These are phyloP conservation scores for Trichoderma asperellum DNA, from an alignment of 2,329 filamentous ascomycete genomes.

Conservation along the genomic window DNA sequence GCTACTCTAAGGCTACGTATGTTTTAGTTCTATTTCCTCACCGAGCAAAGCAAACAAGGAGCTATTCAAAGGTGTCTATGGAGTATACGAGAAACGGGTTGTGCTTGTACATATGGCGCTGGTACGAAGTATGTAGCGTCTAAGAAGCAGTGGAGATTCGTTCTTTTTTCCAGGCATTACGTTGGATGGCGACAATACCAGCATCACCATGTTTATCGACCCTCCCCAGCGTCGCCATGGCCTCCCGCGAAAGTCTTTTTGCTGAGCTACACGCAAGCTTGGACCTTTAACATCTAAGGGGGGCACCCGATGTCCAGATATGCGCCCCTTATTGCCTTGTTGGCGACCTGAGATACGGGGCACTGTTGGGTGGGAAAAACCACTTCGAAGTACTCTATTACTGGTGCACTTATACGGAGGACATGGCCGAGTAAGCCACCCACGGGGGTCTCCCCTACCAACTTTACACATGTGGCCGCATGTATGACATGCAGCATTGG, in stretches of 20 bases:
- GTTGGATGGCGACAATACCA: conserved; percentile 12
- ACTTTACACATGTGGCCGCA: conserved; percentile 29
- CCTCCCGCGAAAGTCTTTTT: background rate
- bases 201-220: background rate
- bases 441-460: conserved; percentile 9
- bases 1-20: background rate
- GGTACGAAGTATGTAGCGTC: background rate
- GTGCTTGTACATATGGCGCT: background rate
- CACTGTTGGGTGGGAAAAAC: background rate
- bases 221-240: too few species aligned
- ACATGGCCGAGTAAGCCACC: background rate
- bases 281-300: background rate
- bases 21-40: conserved; percentile 1
- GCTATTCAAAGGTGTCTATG: background rate
- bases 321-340: conserved; percentile 6
- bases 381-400: background rate
- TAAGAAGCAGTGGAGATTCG: background rate
- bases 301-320: background rate
- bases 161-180: background rate
- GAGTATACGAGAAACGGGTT: background rate
- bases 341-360: conserved; percentile 19
- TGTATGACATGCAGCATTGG: conserved; percentile 34
- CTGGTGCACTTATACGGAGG: background rate
- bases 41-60: conserved; percentile 9
- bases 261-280: background rate